Conservation (phyloP, 2,329 filamentous ascomycete species). For the Alternaria sp. region DNA sequence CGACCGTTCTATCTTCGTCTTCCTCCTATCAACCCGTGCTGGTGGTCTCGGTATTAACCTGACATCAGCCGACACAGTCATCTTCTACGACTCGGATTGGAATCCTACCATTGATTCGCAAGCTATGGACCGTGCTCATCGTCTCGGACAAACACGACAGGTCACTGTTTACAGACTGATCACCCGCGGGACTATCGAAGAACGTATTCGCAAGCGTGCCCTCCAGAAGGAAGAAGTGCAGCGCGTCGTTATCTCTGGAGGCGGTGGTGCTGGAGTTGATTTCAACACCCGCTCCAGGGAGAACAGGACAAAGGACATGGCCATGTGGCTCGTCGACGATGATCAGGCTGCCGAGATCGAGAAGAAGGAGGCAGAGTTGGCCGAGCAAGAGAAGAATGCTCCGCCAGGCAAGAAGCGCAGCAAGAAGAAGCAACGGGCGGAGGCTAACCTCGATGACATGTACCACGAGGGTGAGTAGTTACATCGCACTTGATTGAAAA, state of each 20-base stretch:
- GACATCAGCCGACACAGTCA: constrained; percentile 95
- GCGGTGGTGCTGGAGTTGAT: constrained; percentile 83
- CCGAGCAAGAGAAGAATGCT: constrained; percentile 67
- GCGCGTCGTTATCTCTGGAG: constrained; percentile 93
- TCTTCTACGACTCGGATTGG: constrained; percentile 99
- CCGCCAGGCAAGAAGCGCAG: constrained; percentile 61
- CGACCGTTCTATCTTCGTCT: constrained; percentile 93
- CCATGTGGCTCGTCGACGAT: constrained; percentile 98
- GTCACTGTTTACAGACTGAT: constrained; percentile 98
- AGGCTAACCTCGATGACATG: constrained; percentile 87
- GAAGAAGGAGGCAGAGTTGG: constrained; percentile 85
- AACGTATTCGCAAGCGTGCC: constrained; percentile 95
- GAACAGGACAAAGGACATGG: constrained; percentile 97
- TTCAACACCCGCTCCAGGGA: constrained; percentile 93
- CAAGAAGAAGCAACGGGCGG: constrained; percentile 69
- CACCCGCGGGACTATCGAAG: constrained; percentile 95
- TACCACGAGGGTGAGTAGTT: constrained; percentile 92
- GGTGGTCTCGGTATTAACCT: constrained; percentile 98
- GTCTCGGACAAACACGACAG: constrained; percentile 93
- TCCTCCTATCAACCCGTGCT: constrained; percentile 92
- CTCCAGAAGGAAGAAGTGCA: constrained; percentile 99
- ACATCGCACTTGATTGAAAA: not conserved
- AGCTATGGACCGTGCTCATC: constrained; percentile 98
- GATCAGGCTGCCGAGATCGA: constrained; percentile 96
- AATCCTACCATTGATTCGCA: constrained; percentile 99